A percentile compares a stretch with the other conserved stretches of the same genome.
phyloP scores from a whole-genome alignment of 768 basidiomycete genomes.

The Termitomyces bulborhizus region DNA sequence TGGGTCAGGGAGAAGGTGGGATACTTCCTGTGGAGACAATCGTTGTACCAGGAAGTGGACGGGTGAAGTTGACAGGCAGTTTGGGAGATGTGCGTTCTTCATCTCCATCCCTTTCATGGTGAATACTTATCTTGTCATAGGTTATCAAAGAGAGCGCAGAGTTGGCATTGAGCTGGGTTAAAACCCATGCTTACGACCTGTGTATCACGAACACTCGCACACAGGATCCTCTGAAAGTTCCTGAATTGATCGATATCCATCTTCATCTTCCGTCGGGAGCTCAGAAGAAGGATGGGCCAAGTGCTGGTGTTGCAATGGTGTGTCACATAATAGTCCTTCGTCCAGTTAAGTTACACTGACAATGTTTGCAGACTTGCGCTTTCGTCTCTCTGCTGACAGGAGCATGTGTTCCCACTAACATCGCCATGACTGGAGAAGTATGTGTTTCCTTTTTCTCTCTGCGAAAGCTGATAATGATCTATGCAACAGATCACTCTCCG shows the following conservation, averaged over 20 bases:
- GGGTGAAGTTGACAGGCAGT: slow-evolving; percentile 74
- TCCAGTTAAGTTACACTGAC: neutral
- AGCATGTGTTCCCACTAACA: slow-evolving; percentile 59
- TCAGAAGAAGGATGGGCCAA: slow-evolving; percentile 91
- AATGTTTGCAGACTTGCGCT: slow-evolving; percentile 58
- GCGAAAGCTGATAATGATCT: neutral
- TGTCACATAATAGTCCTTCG: slow-evolving; percentile 9
- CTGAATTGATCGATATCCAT: slow-evolving; percentile 75
- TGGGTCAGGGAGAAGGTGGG: slow-evolving; percentile 81
- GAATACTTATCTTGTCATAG: slow-evolving; percentile 19
- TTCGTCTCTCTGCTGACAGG: slow-evolving; percentile 82
- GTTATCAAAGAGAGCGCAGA: slow-evolving; percentile 92
- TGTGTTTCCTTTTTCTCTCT: slow-evolving; percentile 2
- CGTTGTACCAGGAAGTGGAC: slow-evolving; percentile 68
- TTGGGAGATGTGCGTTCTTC: slow-evolving; percentile 59
- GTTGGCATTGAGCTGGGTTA: slow-evolving; percentile 90
- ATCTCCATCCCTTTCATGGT: neutral
- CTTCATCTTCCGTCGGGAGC: slow-evolving; percentile 86
- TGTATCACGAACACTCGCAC: slow-evolving; percentile 64
- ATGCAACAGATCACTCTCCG: slow-evolving; percentile 65
- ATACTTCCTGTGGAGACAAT: slow-evolving; percentile 83
- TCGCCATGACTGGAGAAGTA: slow-evolving; percentile 91
- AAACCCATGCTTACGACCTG: slow-evolving; percentile 74
- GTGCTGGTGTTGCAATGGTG: slow-evolving; percentile 87
- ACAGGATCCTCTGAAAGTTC: slow-evolving; percentile 71